Base-by-base conservation (phyloP, 2,329 filamentous ascomycete species). In the Elsinoe batatas region DNA sequence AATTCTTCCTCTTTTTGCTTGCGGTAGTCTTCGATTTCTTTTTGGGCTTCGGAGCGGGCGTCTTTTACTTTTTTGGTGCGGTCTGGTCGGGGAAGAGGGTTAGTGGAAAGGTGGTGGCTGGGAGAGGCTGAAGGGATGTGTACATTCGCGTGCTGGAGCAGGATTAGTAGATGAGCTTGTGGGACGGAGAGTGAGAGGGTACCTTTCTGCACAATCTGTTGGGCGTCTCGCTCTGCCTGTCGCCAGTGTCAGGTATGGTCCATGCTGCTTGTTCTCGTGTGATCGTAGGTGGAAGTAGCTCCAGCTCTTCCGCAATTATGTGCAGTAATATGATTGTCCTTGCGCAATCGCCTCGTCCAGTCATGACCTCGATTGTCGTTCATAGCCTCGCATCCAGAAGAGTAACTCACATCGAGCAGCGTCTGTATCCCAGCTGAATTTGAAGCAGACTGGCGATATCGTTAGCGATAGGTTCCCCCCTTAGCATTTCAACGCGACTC, bases 201-300 rank as follows among this genome's bases (percentile, higher is more conserved):
- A 94, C 91, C 88, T 81, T 93, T 90, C 74, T 97, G 91, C 57
- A 98, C 91, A 71, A 98, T 98, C 81, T 96, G 96, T 76, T 95
- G 91, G 59, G 93, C 93, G 74, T 97, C 91, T 74, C 90, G 87
- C 81, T 98, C 93, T 66, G 93, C 91, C 91, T 97, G 91, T 74
- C 90, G 87, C 81, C 98, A n/a, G 93, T 66, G 93, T 91, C 91
- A 97, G 60, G 67, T 77, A 63, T 77, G 71, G 69, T 66, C 47
- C n/a, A 46, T 30, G 32, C 37, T 59, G 20, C 32, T 33, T 17
- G 49, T 58, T 15, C 36, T 42, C 17, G 2, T 32, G 5, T 20
- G 15, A 11, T n/a, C 5, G 3, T 3, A 10, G 5, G 26, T 30
- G 7, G 26, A 8, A 5, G 7, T 30, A 30, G 7, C 2, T 42